Evolutionary conservation across 768 basidiomycete species (phyloP), one percentile per base, ranked within the genome.

Genomic region (Amanita rubescens): DNA sequence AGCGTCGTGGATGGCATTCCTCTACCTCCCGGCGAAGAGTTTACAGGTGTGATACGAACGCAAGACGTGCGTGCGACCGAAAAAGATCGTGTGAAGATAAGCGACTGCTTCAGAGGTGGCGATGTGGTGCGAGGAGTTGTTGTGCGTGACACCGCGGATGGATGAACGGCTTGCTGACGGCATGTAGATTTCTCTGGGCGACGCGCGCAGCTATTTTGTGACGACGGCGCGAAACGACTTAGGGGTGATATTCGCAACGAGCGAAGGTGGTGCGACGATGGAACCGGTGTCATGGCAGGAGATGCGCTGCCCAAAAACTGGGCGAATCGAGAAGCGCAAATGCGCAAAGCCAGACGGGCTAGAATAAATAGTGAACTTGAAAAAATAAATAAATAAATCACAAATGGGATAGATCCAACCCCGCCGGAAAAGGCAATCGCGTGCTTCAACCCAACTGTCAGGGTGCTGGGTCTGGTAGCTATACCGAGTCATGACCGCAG

Each of bases 21-120:
- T 1, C 73, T 94, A 44, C 84, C 90, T 34, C 69, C 75, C 7
- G 89, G 90, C 25, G 92, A 94, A 65, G 93, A 95, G 60, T 95
- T 94, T 60, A 83, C 79, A 0, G 93, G 93, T 4, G 85, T 95
- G 19, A 90, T 96, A 58, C 83, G 94, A 32, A 74, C 77, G 5
- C 91, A 94, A 67, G 94, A 96, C 67, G 84, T 96, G 19, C 73
- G 94, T 51, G 87, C 88, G 11, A 94, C 92, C 1, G 92, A 94
- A 63, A 93, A 90, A 60, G 91, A 94, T 71, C 84, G 82, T 60
- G 80, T 94, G 55, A 92, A 88, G 69, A 88, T 94, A 55, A 82
- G 84, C 30, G 89, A 93, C 60, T 95, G 91, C 62, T 96, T 95
- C 67, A 78, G 93, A 22, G 90, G 90, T 0, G 92, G 94, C 12